Evolutionary conservation across 2,329 filamentous ascomycete species (phyloP), one percentile per base, ranked within the genome.

Genomic region (Fusarium coffeatum): DNA sequence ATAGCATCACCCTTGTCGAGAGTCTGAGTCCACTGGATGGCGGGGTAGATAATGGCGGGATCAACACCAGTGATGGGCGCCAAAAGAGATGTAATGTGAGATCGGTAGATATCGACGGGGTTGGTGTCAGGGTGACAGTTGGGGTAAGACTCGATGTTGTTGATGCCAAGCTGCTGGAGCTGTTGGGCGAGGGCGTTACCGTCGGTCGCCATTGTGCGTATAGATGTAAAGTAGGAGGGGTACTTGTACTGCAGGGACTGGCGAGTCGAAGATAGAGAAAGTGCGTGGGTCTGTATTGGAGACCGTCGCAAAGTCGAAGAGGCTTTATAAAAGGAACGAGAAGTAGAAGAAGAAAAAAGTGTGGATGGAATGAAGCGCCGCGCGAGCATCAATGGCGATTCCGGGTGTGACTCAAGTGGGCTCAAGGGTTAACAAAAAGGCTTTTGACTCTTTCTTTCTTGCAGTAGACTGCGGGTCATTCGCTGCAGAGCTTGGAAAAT

Each of bases 1-100:
- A 92, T 87, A 73, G 97, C 82, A 80, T 97, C 93, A 49, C 93
- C 93, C 83, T 94, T 93, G 71, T 96, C 93, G 23, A 94, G 84
- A 40, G 90, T 88, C 67, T 88, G 85, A 8, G 93, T 95, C 92
- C 92, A 95, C 82, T 92, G 88, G 43, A 97, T 83, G 40, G 89
- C 89, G 27, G 89, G 88, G 81, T 92, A 94, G 77, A 97, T 90
- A 73, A 93, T 88, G 56, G 86, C 83, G 34, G 85, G 79, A 61
- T 93, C 90, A 28, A 93, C 90, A 23, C 90, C 91, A 4, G 91
- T 92, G 64, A 93, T 86, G 22, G 88, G 83, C 34, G 88, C 83
- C 42, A 97, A 82, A 50, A 92, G 83, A 43, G 90, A 85, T 66
- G 92, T 90, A 68, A 97, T 87, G 78, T 94, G 91, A 40, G 89